These are phyloP conservation scores for Cladosporium sp. DNA, from an alignment of 2,329 filamentous ascomycete genomes.

Conservation along the genomic window DNA sequence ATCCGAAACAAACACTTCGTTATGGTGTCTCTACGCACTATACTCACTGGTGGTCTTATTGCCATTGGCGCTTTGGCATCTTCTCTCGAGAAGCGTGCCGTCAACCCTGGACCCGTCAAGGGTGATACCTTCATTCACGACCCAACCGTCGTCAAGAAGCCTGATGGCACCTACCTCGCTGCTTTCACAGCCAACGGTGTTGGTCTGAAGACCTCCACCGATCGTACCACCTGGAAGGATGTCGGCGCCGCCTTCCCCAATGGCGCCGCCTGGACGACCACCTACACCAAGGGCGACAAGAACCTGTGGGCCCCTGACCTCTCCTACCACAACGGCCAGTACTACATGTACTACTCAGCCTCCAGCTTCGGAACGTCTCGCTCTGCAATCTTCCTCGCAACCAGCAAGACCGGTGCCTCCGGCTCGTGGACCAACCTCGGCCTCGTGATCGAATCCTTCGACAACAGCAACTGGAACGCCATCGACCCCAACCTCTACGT, in stretches of 20 bases:
- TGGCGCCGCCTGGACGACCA: constrained; percentile 16
- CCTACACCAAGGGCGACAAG: constrained; percentile 18
- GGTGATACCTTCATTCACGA: constrained; percentile 19
- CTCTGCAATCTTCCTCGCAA: constrained; percentile 62
- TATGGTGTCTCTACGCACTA: constrained; percentile 9
- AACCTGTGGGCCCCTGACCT: constrained; percentile 62
- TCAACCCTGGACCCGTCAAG: constrained; percentile 16
- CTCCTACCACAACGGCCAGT: constrained; percentile 55
- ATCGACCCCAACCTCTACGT: constrained; percentile 55
- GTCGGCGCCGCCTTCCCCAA: constrained; percentile 17
- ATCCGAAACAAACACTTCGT: background rate
- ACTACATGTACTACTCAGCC: constrained; percentile 66
- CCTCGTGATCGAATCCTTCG: constrained; percentile 50
- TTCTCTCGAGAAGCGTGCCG: constrained; percentile 9
- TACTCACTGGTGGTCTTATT: constrained; percentile 11
- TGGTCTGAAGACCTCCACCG: constrained; percentile 17
- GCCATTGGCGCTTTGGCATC: constrained; percentile 3
- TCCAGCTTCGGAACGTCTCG: constrained; percentile 61
- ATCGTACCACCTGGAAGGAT: constrained; percentile 17
- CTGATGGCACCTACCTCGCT: constrained; percentile 19
- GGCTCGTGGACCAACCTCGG: constrained; percentile 65
- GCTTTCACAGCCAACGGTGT: constrained; percentile 17
- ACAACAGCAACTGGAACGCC: constrained; percentile 46
- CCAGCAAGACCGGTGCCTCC: constrained; percentile 49
- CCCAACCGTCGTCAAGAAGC: constrained; percentile 16